Conservation (phyloP, 108 stramenopile genomes). For the Fragilaria radians region DNA sequence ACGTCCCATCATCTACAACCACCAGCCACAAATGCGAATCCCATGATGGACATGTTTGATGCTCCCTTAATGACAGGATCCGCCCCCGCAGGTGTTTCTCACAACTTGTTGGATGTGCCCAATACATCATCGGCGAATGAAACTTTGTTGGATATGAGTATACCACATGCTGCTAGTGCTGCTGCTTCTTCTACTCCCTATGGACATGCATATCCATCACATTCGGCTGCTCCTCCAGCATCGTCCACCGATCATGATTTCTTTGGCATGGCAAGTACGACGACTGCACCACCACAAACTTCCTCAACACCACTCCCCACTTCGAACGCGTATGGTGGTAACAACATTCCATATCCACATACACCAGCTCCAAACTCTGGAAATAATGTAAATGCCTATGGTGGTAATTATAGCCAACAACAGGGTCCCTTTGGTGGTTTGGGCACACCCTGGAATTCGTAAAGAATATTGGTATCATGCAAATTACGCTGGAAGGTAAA, state of each 20-base stretch:
- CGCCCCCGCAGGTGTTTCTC: slow-evolving; percentile 14
- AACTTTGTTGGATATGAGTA: slow-evolving; percentile 49
- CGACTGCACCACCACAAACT: slow-evolving; percentile 23
- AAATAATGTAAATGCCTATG: slow-evolving; percentile 38
- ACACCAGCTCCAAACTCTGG: slow-evolving; percentile 13
- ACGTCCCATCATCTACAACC: slow-evolving; percentile 21
- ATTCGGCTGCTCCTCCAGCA: not conserved
- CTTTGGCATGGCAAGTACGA: slow-evolving; percentile 63
- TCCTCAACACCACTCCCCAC: slow-evolving; percentile 10
- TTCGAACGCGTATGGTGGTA: not conserved
- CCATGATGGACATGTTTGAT: slow-evolving; percentile 51
- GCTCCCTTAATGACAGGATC: slow-evolving; percentile 24
- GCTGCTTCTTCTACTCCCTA: slow-evolving; percentile 19
- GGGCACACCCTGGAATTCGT: slow-evolving; percentile 5
- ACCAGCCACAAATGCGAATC: slow-evolving; percentile 18
- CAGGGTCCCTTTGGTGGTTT: slow-evolving; percentile 60
- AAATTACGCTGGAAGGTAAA: too few species aligned
- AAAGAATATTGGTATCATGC: not conserved
- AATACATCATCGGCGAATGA: slow-evolving; percentile 18
- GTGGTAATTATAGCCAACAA: slow-evolving; percentile 35
- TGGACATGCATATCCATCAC: too few species aligned
- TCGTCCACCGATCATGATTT: slow-evolving; percentile 58
- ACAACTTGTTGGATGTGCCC: slow-evolving; percentile 39
- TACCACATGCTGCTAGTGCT: slow-evolving; percentile 14
- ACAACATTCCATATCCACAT: slow-evolving; percentile 18